Percentiles rank a stretch among this genome's conserved stretches.
Conservation (phyloP, 2,329 filamentous ascomycete species). For the Coleophoma crateriformis region DNA sequence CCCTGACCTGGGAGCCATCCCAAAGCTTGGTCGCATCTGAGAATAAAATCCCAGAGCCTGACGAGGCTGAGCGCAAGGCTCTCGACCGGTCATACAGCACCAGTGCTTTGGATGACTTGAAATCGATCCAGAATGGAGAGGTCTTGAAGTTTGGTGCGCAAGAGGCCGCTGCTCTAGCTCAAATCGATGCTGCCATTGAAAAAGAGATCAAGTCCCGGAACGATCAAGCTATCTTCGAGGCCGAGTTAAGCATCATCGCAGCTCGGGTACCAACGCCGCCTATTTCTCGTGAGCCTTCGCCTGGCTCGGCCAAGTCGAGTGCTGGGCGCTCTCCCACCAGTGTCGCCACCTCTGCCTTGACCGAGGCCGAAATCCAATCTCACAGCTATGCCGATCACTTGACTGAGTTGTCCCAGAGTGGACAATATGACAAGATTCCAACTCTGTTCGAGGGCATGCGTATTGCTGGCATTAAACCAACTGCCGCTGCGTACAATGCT, state of each 20-base stretch:
- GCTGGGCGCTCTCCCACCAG: conserved; percentile 43
- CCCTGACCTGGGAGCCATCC: conserved; percentile 81
- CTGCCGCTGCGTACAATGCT: conserved; percentile 85
- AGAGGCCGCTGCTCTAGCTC: conserved; percentile 60
- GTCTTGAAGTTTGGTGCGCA: conserved; percentile 32
- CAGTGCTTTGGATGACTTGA: conserved; percentile 23
- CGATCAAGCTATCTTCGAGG: conserved; percentile 32
- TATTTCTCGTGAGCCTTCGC: conserved; percentile 17
- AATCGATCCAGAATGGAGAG: conserved; percentile 34
- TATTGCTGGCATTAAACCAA: conserved; percentile 73
- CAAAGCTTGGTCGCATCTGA: conserved; percentile 19
- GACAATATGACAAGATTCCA: conserved; percentile 82
- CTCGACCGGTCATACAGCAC: conserved; percentile 20
- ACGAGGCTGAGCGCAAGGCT: conserved; percentile 6
- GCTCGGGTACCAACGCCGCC: conserved; percentile 23
- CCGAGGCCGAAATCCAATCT: conserved; percentile 55
- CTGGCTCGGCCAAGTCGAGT: conserved; percentile 24
- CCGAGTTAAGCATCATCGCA: conserved; percentile 24
- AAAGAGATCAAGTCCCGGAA: conserved; percentile 59
- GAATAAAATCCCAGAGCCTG: conserved; percentile 5
- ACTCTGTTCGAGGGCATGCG: conserved; percentile 88
- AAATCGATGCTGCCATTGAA: conserved; percentile 80
- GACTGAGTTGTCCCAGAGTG: conserved; percentile 62
- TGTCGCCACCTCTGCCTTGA: conserved; percentile 46
- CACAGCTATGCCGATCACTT: conserved; percentile 74